phyloP scores from a whole-genome alignment of 2,329 filamentous ascomycete genomes.

The Paracoccidioides brasiliensis region DNA sequence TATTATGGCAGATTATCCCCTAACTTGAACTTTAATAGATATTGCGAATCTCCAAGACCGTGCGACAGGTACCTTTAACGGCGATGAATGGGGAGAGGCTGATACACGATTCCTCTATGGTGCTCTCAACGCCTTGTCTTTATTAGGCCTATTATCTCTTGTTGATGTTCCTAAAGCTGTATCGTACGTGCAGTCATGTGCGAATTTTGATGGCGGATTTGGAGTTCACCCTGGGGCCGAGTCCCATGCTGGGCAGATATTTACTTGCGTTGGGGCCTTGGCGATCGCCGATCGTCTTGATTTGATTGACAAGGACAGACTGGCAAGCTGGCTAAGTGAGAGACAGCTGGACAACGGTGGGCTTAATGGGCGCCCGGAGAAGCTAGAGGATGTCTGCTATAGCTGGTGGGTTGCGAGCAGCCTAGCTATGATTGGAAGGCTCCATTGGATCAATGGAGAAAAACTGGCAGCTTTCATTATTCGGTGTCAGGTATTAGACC shows the following conservation, averaged over 20 bases:
- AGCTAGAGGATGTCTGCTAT: slow-evolving; percentile 93
- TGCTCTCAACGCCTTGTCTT: slow-evolving; percentile 76
- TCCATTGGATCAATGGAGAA: slow-evolving; percentile 84
- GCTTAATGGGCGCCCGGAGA: slow-evolving; percentile 87
- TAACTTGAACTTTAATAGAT: slow-evolving; percentile 34
- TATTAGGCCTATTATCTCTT: slow-evolving; percentile 59
- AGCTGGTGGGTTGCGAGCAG: slow-evolving; percentile 98
- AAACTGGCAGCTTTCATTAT: slow-evolving; percentile 74
- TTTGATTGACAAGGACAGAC: slow-evolving; percentile 64
- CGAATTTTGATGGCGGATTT: slow-evolving; percentile 91
- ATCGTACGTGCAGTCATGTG: slow-evolving; percentile 63
- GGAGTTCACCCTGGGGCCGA: slow-evolving; percentile 82
- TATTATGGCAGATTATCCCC: not conserved
- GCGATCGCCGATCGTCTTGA: slow-evolving; percentile 73
- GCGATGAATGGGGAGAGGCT: slow-evolving; percentile 92
- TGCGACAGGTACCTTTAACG: slow-evolving; percentile 74
- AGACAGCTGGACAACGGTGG: slow-evolving; percentile 78
- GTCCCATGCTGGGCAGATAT: slow-evolving; percentile 89
- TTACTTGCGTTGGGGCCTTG: slow-evolving; percentile 80
- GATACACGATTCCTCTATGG: slow-evolving; percentile 92
- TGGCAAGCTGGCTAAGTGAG: slow-evolving; percentile 86
- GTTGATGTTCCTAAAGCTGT: slow-evolving; percentile 73
- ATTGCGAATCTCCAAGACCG: slow-evolving; percentile 71
- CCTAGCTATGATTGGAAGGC: slow-evolving; percentile 70
- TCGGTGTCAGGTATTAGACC: slow-evolving; percentile 51